Evolutionary conservation across 2,329 filamentous ascomycete genomes (phyloP), one percentile per base, ranked within the genome.

Genomic region (Colletotrichum coccodes): DNA sequence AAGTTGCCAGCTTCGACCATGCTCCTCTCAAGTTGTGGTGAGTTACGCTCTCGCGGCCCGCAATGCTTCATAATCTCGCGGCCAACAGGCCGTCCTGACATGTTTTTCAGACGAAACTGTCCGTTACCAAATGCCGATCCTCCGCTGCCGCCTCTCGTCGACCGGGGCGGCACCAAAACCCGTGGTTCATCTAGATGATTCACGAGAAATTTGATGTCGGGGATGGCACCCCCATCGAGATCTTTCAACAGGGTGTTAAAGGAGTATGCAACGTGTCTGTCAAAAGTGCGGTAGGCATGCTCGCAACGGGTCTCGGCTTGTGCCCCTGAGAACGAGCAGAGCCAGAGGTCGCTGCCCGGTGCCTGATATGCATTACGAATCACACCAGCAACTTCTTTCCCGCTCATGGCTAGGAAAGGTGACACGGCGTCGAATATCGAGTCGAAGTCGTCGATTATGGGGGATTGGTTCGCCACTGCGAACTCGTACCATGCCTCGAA

Each of bases 361-460:
- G 74, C 65, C 1, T 71, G 32, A 5, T 77, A 71, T 0, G 75
- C 73, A 0, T 72, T 47, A 6, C 57, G 46, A 71, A 84, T 80
- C 1, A 73, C 66, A 3, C 75, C 49, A 0, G 47, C 18, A 3
- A 83, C 61, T 11, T 82, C 76, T 0, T 71, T 66, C 0, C 81
- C 83, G 34, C 77, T 81, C 0, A 85, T 34, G 4, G 68, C 76
- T 64, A 79, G 77, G 44, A 87, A 83, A 0, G 84, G 85, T 0
- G 75, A 73, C 1, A 87, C 71, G 0, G 75, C 68, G 0, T 81
- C 66, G 46, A 80, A 74, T 3, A 87, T 83, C 0, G 72, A 76
- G 44, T 87, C 82, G 32, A 84, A 87, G 3, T 87, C 82, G 64
- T 87, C 85, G 36, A 87, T 85, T n/a, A 87, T 78, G 0, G 77